phyloP scores from a whole-genome alignment of 2,329 filamentous ascomycete species.

The Beauveria sp. region DNA sequence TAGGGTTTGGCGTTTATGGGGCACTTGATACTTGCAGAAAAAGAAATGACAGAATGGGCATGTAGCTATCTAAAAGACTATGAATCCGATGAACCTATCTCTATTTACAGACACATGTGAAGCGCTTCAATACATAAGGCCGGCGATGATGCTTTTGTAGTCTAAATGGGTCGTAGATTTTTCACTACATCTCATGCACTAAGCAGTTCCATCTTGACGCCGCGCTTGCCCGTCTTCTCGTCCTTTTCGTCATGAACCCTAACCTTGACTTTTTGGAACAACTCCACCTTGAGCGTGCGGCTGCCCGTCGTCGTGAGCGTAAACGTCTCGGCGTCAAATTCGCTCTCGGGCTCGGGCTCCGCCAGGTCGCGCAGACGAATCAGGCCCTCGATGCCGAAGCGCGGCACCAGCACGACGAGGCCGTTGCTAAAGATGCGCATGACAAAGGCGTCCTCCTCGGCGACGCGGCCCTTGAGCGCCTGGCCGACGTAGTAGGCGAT shows the following conservation, averaged over 20 bases:
- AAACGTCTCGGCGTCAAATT: conserved; percentile 82
- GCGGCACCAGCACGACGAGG: conserved; percentile 90
- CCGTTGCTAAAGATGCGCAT: conserved; percentile 98
- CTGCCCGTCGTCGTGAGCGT: conserved; percentile 55
- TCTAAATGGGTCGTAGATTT: neutral
- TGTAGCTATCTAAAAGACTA: conserved; percentile 7
- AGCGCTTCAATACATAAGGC: neutral
- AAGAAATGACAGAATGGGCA: conserved; percentile 11
- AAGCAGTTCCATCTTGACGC: conserved; percentile 68
- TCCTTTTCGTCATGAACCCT: conserved; percentile 89
- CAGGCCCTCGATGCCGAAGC: conserved; percentile 90
- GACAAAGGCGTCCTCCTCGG: conserved; percentile 86
- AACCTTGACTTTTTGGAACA: conserved; percentile 89
- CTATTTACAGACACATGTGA: neutral
- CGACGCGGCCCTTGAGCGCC: conserved; percentile 69
- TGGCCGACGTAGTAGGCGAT: conserved; percentile 98
- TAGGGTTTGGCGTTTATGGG: conserved; percentile 16
- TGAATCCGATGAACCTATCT: conserved; percentile 1
- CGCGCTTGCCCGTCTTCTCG: conserved; percentile 91
- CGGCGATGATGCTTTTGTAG: neutral
- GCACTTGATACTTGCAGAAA: conserved; percentile 4
- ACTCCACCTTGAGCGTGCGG: conserved; percentile 56
- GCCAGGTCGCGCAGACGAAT: conserved; percentile 80
- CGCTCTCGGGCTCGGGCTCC: conserved; percentile 67
- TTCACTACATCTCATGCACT: conserved; percentile 16